These are phyloP conservation scores for Cucurbita argyrosperma DNA, from an alignment of 306 rosid species.

Conservation along the genomic window DNA sequence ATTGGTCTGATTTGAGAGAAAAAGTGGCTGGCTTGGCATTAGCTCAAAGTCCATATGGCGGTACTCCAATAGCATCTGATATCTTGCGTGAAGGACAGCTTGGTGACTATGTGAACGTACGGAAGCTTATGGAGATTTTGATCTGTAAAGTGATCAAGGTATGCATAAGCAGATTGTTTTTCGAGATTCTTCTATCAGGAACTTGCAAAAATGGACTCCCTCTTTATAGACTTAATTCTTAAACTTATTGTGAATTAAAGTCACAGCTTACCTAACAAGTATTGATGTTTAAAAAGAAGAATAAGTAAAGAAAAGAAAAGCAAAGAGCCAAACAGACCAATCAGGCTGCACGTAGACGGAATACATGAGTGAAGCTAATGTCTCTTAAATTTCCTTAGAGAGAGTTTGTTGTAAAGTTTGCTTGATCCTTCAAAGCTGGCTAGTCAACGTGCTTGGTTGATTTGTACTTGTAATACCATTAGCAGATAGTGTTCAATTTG, in stretches of 20 bases:
- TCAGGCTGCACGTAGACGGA: not conserved
- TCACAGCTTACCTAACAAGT: not conserved
- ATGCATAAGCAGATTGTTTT: not conserved
- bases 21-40: conserved; percentile 90
- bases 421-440: not conserved
- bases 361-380: not conserved
- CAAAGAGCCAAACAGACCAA: not conserved
- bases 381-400: not conserved
- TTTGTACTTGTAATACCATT: not conserved
- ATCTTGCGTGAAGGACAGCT: conserved; percentile 94
- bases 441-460: not conserved
- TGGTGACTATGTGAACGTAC: conserved; percentile 84
- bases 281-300: not conserved
- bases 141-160: conserved; percentile 86
- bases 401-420: not conserved
- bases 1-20: conserved; percentile 93
- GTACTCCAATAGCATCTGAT: conserved; percentile 94
- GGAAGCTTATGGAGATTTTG: conserved; percentile 81
- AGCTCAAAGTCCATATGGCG: conserved; percentile 98
- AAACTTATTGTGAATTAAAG: not conserved
- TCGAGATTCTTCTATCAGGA: not conserved
- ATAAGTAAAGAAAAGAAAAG: not conserved
- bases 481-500: no score
- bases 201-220: not conserved
- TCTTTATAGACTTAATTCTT: not conserved